Percentiles rank a stretch among this genome's conserved stretches.
These are phyloP conservation scores for Pichia sp. DNA, from an alignment of 1,139 yeast genomes.

Conservation along the genomic window DNA sequence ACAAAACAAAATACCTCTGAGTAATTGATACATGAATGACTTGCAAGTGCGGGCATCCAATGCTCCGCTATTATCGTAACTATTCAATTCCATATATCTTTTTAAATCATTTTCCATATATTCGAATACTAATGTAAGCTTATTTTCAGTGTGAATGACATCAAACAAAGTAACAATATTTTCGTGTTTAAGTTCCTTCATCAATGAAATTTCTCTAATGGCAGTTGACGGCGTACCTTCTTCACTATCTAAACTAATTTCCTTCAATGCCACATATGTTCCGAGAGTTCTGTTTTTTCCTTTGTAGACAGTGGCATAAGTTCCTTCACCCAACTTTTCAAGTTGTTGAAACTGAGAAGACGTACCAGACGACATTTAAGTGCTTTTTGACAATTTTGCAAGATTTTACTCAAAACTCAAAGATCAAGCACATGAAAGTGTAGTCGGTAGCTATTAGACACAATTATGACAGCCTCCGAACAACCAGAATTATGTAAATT, in stretches of 20 bases:
- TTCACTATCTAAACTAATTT: slow-evolving; percentile 87
- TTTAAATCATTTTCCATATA: slow-evolving; percentile 91
- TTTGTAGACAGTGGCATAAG: slow-evolving; percentile 96
- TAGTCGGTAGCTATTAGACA: no score
- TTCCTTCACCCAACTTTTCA: slow-evolving; percentile 94
- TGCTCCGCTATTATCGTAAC: slow-evolving; percentile 56
- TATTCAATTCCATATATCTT: slow-evolving; percentile 86
- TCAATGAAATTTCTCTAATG: slow-evolving; percentile 87
- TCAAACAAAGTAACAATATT: slow-evolving; percentile 90
- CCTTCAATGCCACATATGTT: slow-evolving; percentile 88
- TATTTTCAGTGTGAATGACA: slow-evolving; percentile 94
- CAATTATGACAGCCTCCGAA: no score
- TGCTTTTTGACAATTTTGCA: no score
- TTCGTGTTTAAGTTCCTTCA: slow-evolving; percentile 94
- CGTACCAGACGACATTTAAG: slow-evolving; percentile 21
- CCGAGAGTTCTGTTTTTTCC: slow-evolving; percentile 92
- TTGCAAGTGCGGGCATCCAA: slow-evolving; percentile 73
- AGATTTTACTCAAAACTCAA: no score
- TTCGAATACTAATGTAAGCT: slow-evolving; percentile 87
- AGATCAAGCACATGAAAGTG: no score
- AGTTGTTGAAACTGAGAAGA: slow-evolving; percentile 37
- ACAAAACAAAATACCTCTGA: slow-evolving; percentile 88
- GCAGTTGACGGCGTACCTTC: slow-evolving; percentile 99
- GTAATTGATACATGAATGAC: slow-evolving; percentile 85
- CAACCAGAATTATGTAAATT: no score